Evolutionary conservation across 2,329 filamentous ascomycete species (phyloP).

Genomic region (Paraphaeosphaeria minitans): DNA sequence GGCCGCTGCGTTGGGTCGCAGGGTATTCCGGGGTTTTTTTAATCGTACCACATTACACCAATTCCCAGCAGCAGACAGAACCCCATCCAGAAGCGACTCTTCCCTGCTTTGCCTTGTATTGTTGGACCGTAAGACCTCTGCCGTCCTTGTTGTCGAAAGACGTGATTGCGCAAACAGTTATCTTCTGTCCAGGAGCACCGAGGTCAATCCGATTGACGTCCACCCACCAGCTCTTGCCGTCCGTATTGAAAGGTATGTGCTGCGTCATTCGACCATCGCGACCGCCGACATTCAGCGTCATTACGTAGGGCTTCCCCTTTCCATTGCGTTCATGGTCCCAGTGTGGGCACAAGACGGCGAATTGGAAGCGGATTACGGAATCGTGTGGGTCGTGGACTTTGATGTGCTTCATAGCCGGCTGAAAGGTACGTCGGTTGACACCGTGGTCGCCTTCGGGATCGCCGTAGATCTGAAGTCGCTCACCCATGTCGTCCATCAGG

Average conservation of each 20-base stretch:
- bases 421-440: conserved; percentile 62
- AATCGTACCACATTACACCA: conserved; percentile 45
- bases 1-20: not conserved
- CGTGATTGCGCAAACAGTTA: conserved; percentile 68
- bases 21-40: not conserved
- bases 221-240: conserved; percentile 80
- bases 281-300: conserved; percentile 67
- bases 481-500: conserved; percentile 61
- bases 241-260: conserved; percentile 70
- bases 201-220: conserved; percentile 67
- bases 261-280: conserved; percentile 72
- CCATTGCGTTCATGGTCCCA: conserved; percentile 77
- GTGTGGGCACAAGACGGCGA: conserved; percentile 79
- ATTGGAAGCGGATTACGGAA: conserved; percentile 72
- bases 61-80: conserved; percentile 60
- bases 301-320: conserved; percentile 67
- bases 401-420: conserved; percentile 65
- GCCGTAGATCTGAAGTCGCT: conserved; percentile 54
- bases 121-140: conserved; percentile 55
- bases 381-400: conserved; percentile 58
- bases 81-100: conserved; percentile 56
- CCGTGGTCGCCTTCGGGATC: conserved; percentile 56
- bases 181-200: conserved; percentile 57
- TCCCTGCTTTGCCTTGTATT: conserved; percentile 52
- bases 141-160: conserved; percentile 57